These are phyloP conservation scores for Pouteria glomerata DNA, from an alignment of 148 eudicot species.

Conservation along the genomic window DNA sequence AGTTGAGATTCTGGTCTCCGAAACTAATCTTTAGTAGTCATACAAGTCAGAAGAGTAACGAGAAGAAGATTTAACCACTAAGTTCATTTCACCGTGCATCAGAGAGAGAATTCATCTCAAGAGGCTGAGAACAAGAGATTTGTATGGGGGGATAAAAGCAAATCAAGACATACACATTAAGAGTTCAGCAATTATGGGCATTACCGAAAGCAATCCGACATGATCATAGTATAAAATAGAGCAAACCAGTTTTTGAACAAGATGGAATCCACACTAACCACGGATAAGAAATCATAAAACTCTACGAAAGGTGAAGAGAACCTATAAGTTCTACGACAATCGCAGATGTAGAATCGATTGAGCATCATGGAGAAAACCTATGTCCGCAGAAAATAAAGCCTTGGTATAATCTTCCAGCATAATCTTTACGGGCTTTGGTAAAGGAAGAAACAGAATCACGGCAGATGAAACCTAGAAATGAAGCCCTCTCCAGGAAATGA, in stretches of 20 bases:
- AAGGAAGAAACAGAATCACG: constrained; percentile 1
- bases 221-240: constrained; percentile 21
- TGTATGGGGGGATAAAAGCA: constrained; percentile 13
- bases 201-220: constrained; percentile 1
- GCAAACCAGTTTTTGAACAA: constrained; percentile 13
- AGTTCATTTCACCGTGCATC: background rate
- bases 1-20: background rate
- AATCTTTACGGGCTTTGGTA: background rate
- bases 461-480: constrained; percentile 16
- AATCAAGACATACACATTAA: constrained; percentile 7
- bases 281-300: constrained; percentile 16
- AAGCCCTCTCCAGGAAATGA: constrained; percentile 13
- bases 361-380: constrained; percentile 9
- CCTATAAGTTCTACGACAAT: constrained; percentile 17
- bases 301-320: constrained; percentile 11
- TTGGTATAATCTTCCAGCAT: background rate
- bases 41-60: constrained; percentile 8
- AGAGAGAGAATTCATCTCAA: background rate
- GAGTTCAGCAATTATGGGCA: constrained; percentile 9
- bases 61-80: constrained; percentile 11
- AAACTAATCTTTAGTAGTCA: background rate
- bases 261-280: constrained; percentile 13
- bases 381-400: constrained; percentile 13
- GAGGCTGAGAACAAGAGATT: constrained; percentile 5
- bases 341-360: constrained; percentile 17